Percentiles rank a stretch among this genome's conserved stretches.
Conservation (phyloP, 2,329 filamentous ascomycete species). For the Podosphaera aphanis region DNA sequence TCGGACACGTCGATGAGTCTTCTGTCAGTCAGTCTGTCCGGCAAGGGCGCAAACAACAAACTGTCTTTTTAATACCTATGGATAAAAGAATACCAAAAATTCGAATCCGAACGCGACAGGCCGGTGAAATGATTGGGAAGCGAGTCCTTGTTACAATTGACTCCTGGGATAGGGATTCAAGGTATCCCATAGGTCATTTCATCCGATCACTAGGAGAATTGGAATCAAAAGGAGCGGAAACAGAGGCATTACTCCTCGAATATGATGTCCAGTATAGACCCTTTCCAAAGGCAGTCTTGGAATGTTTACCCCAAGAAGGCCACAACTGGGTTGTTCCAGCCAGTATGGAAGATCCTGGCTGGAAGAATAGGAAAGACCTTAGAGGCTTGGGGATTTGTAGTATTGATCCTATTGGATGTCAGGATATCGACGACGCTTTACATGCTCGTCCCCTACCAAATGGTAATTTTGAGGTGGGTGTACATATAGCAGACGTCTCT, state of each 20-base stretch:
- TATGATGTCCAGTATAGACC: constrained; percentile 96
- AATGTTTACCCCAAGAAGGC: constrained; percentile 76
- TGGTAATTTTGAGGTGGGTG: constrained; percentile 85
- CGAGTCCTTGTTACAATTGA: constrained; percentile 84
- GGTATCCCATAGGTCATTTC: constrained; percentile 83
- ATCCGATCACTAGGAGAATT: constrained; percentile 79
- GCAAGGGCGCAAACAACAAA: constrained; percentile 68
- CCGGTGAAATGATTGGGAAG: constrained; percentile 70
- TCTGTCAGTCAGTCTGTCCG: constrained; percentile 52
- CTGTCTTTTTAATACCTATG: constrained; percentile 89
- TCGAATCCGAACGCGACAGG: constrained; percentile 72
- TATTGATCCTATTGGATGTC: constrained; percentile 86
- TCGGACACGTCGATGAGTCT: constrained; percentile 78
- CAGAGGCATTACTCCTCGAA: constrained; percentile 77
- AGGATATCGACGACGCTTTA: constrained; percentile 93
- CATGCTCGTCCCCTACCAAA: constrained; percentile 70
- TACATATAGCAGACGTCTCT: constrained; percentile 98
- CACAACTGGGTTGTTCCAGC: constrained; percentile 82
- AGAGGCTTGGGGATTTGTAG: constrained; percentile 78
- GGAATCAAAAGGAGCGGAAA: constrained; percentile 94
- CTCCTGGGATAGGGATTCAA: constrained; percentile 78
- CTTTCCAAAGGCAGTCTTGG: constrained; percentile 84
- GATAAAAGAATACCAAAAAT: constrained; percentile 97
- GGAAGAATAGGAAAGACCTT: constrained; percentile 66
- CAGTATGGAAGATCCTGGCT: constrained; percentile 60